phyloP scores from a whole-genome alignment of 768 basidiomycete species.

The Psilocybe cubensis region DNA sequence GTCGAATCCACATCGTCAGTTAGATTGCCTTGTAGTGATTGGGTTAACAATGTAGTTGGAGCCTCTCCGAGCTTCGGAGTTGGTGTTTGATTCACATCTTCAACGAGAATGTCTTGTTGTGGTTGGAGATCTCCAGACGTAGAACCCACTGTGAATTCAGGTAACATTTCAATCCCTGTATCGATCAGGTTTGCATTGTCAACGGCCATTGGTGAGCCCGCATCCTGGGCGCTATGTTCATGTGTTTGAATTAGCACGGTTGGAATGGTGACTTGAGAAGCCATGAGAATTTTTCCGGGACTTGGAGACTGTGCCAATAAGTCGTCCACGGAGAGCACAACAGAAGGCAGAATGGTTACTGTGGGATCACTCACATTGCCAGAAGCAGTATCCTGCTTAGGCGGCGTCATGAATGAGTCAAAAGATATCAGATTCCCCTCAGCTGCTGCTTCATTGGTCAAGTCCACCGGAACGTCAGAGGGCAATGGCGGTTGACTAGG shows the following conservation, averaged over 20 bases:
- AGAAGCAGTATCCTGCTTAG: neutral
- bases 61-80: no score
- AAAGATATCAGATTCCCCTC: slow-evolving; percentile 30
- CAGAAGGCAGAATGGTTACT: neutral
- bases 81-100: no score
- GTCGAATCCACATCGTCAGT: neutral
- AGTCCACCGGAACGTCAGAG: slow-evolving; percentile 2
- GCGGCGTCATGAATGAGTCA: slow-evolving; percentile 39
- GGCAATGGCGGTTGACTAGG: slow-evolving; percentile 4
- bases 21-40: no score
- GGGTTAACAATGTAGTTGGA: no score
- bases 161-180: neutral
- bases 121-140: neutral
- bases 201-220: slow-evolving; percentile 7
- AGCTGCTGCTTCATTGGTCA: neutral
- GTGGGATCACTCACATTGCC: neutral
- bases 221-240: neutral
- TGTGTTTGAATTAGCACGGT: slow-evolving; percentile 1
- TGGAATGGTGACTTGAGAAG: neutral
- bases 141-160: neutral
- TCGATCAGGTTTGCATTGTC: neutral
- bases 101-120: neutral
- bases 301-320: slow-evolving; percentile 20
- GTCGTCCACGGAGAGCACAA: slow-evolving; percentile 21
- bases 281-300: neutral